phyloP scores from a whole-genome alignment of 2,329 filamentous ascomycete genomes.

The Aureobasidium mangrovei region DNA sequence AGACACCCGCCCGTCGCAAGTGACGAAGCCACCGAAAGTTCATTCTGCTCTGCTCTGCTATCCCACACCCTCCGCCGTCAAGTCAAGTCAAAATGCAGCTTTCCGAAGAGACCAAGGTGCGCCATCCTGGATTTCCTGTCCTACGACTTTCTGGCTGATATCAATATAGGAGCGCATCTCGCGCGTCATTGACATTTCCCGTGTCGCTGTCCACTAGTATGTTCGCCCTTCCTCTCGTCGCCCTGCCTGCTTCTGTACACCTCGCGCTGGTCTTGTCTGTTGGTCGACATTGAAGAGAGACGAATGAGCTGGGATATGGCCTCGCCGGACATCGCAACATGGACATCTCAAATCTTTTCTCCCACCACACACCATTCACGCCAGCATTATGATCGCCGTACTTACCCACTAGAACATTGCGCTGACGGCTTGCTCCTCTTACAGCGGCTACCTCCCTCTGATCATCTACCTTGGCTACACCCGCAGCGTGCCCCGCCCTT shows the following conservation, averaged over 20 bases:
- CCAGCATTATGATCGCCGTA: conserved; percentile 15
- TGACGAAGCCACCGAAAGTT: background rate
- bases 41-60: background rate
- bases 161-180: conserved; percentile 79
- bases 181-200: conserved; percentile 89
- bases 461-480: conserved; percentile 98
- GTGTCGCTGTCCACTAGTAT: conserved; percentile 93
- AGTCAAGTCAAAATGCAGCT: conserved; percentile 48
- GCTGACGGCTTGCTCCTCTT: background rate
- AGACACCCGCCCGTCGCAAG: background rate
- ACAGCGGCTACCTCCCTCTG: conserved; percentile 86
- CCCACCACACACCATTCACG: background rate
- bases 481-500: conserved; percentile 82
- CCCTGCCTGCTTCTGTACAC: background rate
- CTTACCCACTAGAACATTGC: conserved; percentile 17
- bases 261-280: background rate
- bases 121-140: conserved; percentile 15
- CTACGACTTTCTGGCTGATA: conserved; percentile 21
- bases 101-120: conserved; percentile 95
- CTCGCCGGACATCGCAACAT: too few relatives aligned
- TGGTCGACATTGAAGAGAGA: background rate
- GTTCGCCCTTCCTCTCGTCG: conserved; percentile 25
- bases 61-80: background rate
- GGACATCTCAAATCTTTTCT: background rate
- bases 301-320: background rate